Conservation (phyloP, 2,329 filamentous ascomycete species). For the Aspergillus sp. region DNA sequence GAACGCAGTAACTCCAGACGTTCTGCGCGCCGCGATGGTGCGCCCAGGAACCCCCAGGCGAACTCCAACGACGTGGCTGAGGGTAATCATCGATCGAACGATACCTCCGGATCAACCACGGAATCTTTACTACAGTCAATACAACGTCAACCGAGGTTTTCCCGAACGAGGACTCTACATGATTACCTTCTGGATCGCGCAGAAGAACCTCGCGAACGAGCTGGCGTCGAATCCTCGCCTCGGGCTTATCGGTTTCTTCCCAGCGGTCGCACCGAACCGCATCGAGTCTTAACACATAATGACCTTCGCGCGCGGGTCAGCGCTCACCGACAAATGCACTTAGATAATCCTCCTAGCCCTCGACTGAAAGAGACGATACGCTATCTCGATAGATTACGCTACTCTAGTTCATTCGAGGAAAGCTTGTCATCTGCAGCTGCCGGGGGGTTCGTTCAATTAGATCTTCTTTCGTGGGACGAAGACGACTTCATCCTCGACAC, state of each 20-base stretch:
- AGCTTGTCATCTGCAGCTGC: constrained; percentile 54
- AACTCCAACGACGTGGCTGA: constrained; percentile 24
- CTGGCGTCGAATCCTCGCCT: constrained; percentile 15
- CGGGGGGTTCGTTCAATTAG: constrained; percentile 53
- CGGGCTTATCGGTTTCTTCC: constrained; percentile 36
- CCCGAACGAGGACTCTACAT: constrained; percentile 40
- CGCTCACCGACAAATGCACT: constrained; percentile 37
- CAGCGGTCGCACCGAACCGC: constrained; percentile 26
- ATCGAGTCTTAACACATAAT: constrained; percentile 31
- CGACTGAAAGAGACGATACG: constrained; percentile 59
- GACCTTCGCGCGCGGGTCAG: constrained; percentile 36
- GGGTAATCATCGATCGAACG: constrained; percentile 21
- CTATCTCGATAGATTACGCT: constrained; percentile 61
- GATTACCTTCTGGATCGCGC: constrained; percentile 40
- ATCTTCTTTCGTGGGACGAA: constrained; percentile 52
- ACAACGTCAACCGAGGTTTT: constrained; percentile 39
- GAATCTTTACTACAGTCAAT: constrained; percentile 43
- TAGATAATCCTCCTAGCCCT: constrained; percentile 33
- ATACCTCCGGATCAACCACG: constrained; percentile 31
- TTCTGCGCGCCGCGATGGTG: constrained; percentile 25
- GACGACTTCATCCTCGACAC: constrained; percentile 61
- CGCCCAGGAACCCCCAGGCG: constrained; percentile 19
- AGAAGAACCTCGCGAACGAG: constrained; percentile 25
- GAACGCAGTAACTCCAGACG: constrained; percentile 27
- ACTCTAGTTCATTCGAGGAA: constrained; percentile 54